Evolutionary conservation across 139 green algal species (phyloP), one percentile per base, ranked within the genome.

Genomic region (Coccomyxa sp.): DNA sequence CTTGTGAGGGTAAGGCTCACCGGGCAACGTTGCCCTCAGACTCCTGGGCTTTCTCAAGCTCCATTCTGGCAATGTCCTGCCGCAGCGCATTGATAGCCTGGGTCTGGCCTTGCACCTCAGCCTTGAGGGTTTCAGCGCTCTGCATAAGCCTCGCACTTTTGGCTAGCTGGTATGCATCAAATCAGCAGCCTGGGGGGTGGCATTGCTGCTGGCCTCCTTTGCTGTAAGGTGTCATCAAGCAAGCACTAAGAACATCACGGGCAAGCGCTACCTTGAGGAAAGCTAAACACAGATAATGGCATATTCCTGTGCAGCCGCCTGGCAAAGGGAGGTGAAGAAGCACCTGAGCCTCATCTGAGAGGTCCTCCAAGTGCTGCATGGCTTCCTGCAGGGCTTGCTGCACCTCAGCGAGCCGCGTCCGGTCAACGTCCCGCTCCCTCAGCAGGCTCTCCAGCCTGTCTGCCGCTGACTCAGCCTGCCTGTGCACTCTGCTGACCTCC

Each of bases 321-420:
- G 39, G 38, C 7, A 24, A 29, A 35, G 7, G 16, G 73, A 33
- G 44, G 8, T 18, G n/a, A n/a, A 33, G 36, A 2, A 38, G 39
- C 29, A 18, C 39, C 73, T 69, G 39, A 29, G 31, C 44, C 44
- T 70, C 74, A 9, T n/a, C 27, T 31, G 10, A 27, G 8, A 27
- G 33, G 24, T 33, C 44, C n/a, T 68, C 74, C 16, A 78, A 33
- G 31, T 78, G 74, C 31, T 36, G 16, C 9, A 70, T 14, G 2
- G 44, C 74, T 9, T 78, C 74, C 12, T 41, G 24, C 10, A 78
- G 44, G 8, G 74, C 74, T 70, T 31, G 10, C 74, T 78, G 74
- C 44, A 36, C 37, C 14, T 78, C 74, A 9, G 36, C 9, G 9
- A 78, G 74, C 74, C 70, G n/a, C 8, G 16, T 70, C 8, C 74